phyloP scores from a whole-genome alignment of 176 grass and related monocot genomes.

The Aegilops longissima region DNA sequence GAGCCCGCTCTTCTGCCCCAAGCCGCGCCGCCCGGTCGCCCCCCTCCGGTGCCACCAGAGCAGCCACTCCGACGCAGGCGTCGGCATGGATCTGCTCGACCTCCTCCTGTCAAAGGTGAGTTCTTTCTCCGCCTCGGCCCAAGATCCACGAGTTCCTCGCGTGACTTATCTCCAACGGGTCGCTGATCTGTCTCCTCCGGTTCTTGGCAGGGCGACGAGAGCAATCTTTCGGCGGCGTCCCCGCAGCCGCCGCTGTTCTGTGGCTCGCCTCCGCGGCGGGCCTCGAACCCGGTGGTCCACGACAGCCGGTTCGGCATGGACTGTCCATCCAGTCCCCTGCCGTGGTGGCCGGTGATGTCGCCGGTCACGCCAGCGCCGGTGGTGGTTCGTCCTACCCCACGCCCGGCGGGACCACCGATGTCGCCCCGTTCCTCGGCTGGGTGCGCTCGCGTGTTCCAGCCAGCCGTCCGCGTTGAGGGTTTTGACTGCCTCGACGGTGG shows the following conservation, averaged over 20 bases:
- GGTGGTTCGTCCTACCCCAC: conserved; percentile 28
- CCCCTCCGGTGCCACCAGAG: conserved; percentile 66
- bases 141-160: not conserved
- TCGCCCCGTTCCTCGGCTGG: conserved; percentile 47
- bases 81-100: conserved; percentile 66
- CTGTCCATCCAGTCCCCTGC: conserved; percentile 24
- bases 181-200: not conserved
- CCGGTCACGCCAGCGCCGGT: not conserved
- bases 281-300: conserved; percentile 79
- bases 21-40: conserved; percentile 64
- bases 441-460: conserved; percentile 60
- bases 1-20: conserved; percentile 86
- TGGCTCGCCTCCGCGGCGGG: conserved; percentile 81
- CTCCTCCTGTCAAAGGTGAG: conserved; percentile 65
- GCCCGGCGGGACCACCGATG: conserved; percentile 9
- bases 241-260: conserved; percentile 73
- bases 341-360: conserved; percentile 11
- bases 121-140: not conserved
- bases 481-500: conserved; percentile 93
- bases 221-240: conserved; percentile 44
- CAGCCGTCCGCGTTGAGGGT: conserved; percentile 86
- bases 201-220: conserved; percentile 58
- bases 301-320: conserved; percentile 81
- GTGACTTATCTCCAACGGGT: not conserved
- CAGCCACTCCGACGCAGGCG: conserved; percentile 46